Base-by-base conservation (phyloP, 1,284 basidiomycete species). In the Ustilago hordei region DNA sequence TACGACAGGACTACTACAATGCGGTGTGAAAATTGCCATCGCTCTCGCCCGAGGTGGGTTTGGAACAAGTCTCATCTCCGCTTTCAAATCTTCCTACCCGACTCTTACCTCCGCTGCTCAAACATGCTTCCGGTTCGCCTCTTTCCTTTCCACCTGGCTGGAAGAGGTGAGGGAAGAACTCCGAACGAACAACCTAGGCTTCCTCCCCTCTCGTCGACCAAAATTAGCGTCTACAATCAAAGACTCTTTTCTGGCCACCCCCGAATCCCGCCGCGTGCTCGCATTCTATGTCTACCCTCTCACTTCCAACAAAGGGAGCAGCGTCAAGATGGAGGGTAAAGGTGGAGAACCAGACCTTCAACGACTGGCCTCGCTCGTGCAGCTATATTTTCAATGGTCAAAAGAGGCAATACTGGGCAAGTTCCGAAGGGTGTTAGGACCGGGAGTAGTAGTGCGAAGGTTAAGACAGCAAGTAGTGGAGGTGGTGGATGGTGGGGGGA, bases 51-150 rank as follows among this genome's bases (percentile, higher is more conserved):
- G 84, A 23, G 85, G 83, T 11, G 89, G 89, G 5, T 86, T 86
- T 52, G 87, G 87, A 4, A 76, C 80, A 3, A 64, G 83, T 0
- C 89, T 96, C 2, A 87, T 92, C 54, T 85, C 90, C 52, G 91
- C 91, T 8, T 91, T 81, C 60, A 59, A 69, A 13, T 15, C 32
- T 3, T 65, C 63, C 36, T 78, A 69, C 38, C 58, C 60, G 13
- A 36, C 67, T 3, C 65, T 64, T 12, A 45, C 15, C 8, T 65
- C 62, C 1, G 50, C 55, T 23, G 2, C 8, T 17, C 13, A 53
- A 5, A 15, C 41, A 0, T 48, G 45, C 12, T 8, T 45, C 7
- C 23, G 55, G 7, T 80, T 82, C 65, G 43, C 53, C 2, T 5
- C 28, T 2, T 80, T 77, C 23, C 32, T 81, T 4, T 19, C n/a